Evolutionary conservation across 352 stramenopile species (phyloP), one percentile per base, ranked within the genome.

Genomic region (Phytophthora tentaculata): DNA sequence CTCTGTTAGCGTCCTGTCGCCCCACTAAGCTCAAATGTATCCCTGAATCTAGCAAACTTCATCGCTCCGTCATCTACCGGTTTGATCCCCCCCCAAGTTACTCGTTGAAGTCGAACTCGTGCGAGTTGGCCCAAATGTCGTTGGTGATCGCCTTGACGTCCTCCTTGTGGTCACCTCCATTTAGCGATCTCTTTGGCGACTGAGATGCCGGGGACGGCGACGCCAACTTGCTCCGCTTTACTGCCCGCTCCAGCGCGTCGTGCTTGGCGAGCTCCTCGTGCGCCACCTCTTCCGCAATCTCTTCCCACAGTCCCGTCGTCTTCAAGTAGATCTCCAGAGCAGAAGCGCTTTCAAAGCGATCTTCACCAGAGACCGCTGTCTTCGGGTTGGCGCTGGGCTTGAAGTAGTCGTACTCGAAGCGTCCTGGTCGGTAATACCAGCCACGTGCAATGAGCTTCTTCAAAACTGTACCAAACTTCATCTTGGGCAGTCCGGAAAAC

Each of bases 341-440:
- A 5, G 78, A 71, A 12, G 72, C 44, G 66, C 83, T 92, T 71
- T 94, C 83, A 58, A 94, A 94, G 58, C 88, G 90, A 71, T 94
- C 86, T 58, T 91, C 86, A 37, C 83, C 83, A 19, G 84, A 67
- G 41, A 67, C 64, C 1, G 76, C 79, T 10, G 67, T 77, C 65
- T 84, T 91, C 3, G 69, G 63, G 50, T 80, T 89, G 39, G 69
- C 56, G 32, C 74, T 76, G 3, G 86, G 83, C 55, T 91, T 94
- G 63, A 91, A 94, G 82, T 94, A 93, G 65, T 93, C 83, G 59
- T 94, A 94, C 71, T 94, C 86, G 58, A 94, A 94, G 0, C 84
- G 80, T 1, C 86, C 86, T 20, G 86, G 83, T 9, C 83, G 80
- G 58, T 90, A 92, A 50, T 74, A 76, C 86, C 86, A 94, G 9